Evolutionary conservation across 1,284 basidiomycete genomes (phyloP).

Genomic region (Pholiota adiposa): DNA sequence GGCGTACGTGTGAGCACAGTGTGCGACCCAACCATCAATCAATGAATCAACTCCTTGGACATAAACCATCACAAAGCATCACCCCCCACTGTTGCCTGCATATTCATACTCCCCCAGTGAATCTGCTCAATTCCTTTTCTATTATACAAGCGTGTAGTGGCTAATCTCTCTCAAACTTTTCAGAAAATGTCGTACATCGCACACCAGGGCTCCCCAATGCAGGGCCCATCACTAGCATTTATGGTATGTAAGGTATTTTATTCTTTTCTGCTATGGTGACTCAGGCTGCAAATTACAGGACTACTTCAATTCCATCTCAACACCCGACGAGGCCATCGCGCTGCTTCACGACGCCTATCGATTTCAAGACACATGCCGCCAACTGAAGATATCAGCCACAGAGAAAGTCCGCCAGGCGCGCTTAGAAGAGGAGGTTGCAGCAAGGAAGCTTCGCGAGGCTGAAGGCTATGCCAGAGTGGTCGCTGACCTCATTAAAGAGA

Average conservation of each 20-base stretch:
- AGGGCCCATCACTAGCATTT: too few relatives aligned
- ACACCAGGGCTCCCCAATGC: not conserved
- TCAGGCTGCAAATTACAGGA: too few relatives aligned
- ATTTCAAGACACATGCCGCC: not conserved
- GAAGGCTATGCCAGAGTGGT: not conserved
- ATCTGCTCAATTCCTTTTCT: not conserved
- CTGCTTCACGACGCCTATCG: not conserved
- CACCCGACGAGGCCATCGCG: not conserved
- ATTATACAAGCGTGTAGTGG: not conserved
- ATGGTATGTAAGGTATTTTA: not conserved
- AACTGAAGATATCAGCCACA: not conserved
- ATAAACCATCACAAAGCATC: not conserved
- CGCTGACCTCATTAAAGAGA: not conserved
- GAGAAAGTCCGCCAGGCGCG: not conserved
- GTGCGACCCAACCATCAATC: not conserved
- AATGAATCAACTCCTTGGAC: not conserved
- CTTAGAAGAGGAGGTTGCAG: not conserved
- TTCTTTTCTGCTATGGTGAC: not conserved
- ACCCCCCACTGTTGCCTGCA: not conserved
- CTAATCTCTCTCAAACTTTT: not conserved
- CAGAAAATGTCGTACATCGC: not conserved
- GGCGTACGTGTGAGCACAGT: not conserved
- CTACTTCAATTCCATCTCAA: not conserved
- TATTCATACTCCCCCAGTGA: not conserved
- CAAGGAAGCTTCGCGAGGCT: not conserved